Conservation (phyloP, 306 rosid genomes). For the Urtica urens region DNA sequence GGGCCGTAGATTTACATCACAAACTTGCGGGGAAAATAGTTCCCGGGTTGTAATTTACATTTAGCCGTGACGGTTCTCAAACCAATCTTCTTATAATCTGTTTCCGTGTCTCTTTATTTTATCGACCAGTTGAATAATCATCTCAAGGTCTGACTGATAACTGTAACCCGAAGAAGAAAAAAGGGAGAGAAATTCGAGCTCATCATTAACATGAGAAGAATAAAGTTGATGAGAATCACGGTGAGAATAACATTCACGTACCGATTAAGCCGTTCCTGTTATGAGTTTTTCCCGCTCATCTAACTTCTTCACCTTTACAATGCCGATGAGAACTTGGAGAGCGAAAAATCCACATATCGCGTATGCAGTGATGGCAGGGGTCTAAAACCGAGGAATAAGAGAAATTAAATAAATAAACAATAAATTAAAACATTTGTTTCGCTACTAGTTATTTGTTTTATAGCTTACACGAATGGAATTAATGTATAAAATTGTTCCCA, state of each 20-base stretch:
- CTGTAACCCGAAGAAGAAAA: not conserved
- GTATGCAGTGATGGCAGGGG: conserved; percentile 68
- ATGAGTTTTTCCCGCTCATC: conserved; percentile 81
- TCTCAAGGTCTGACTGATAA: conserved; percentile 25
- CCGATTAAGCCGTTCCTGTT: conserved; percentile 79
- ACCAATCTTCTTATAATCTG: no score
- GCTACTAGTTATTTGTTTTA: no score
- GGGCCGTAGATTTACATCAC: conserved; percentile 1
- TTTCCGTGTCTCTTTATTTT: conserved; percentile 10
- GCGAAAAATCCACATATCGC: conserved; percentile 62
- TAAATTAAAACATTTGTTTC: no score
- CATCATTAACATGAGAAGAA: not conserved
- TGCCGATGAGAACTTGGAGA: conserved; percentile 80
- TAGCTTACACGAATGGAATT: conserved; percentile 65
- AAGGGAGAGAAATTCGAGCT: no score
- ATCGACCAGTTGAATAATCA: conserved; percentile 12
- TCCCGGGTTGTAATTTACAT: not conserved
- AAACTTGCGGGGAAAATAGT: conserved; percentile 1
- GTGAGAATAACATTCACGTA: conserved; percentile 26
- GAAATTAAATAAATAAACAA: no score
- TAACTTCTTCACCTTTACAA: conserved; percentile 70
- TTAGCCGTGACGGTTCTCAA: not conserved
- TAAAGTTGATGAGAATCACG: no score
- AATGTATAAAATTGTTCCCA: conserved; percentile 74
- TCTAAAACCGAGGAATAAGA: conserved; percentile 36